These are phyloP conservation scores for Eucalyptus rudis DNA, from an alignment of 345 rosid genomes.

Conservation along the genomic window DNA sequence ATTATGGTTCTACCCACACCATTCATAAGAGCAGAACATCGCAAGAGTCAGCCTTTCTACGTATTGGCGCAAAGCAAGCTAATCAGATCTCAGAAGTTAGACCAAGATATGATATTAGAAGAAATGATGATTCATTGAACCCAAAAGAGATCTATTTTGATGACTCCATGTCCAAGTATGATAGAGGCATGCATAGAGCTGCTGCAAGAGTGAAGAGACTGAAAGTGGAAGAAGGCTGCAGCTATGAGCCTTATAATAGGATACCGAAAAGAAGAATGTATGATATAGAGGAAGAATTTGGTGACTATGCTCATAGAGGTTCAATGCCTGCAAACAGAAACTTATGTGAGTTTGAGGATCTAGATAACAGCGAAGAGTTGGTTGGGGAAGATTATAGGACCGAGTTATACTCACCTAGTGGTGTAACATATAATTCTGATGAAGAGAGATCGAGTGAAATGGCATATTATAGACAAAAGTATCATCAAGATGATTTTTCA, in stretches of 20 bases:
- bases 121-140: constrained; percentile 20
- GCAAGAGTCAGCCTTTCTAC: background rate
- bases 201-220: constrained; percentile 16
- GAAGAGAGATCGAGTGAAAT: constrained; percentile 18
- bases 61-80: background rate
- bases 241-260: background rate
- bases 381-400: constrained; percentile 14
- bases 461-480: constrained; percentile 10
- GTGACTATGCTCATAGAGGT: constrained; percentile 6
- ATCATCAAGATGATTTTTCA: constrained; percentile 8
- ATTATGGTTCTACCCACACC: constrained; percentile 6
- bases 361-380: constrained; percentile 21
- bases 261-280: background rate
- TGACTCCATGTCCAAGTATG: constrained; percentile 6
- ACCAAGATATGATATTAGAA: constrained; percentile 22
- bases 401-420: background rate
- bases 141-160: constrained; percentile 12
- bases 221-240: background rate
- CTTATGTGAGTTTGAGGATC: constrained; percentile 14
- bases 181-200: constrained; percentile 5
- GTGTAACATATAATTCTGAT: constrained; percentile 6
- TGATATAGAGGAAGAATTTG: constrained; percentile 13
- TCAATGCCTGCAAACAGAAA: constrained; percentile 14
- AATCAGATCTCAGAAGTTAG: constrained; percentile 12
- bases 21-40: background rate